Evolutionary conservation across 306 rosid species (phyloP).

Genomic region (Mimosa pudica): DNA sequence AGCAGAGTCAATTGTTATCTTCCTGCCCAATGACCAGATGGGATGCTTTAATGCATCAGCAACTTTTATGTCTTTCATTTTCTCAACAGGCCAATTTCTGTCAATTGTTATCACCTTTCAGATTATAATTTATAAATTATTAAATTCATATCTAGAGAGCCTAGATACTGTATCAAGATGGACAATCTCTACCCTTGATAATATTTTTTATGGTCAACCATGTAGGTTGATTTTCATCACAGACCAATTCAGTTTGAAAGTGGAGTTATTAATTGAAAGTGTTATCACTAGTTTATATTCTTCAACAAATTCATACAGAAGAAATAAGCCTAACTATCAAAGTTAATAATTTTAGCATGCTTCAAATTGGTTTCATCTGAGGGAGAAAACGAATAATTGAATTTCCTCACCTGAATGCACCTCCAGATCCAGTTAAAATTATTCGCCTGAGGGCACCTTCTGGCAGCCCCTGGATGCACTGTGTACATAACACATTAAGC

Average conservation of each 20-base stretch:
- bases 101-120: constrained; percentile 10
- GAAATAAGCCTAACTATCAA: neutral
- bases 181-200: neutral
- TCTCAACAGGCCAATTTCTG: constrained; percentile 97
- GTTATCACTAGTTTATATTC: neutral
- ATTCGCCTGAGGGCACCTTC: constrained; percentile 83
- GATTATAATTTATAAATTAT: neutral
- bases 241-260: neutral
- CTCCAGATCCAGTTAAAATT: constrained; percentile 96
- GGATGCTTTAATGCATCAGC: constrained; percentile 99
- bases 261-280: neutral
- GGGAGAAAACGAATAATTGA: neutral
- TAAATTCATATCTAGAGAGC: constrained; percentile 10
- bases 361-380: neutral
- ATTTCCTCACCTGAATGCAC: constrained; percentile 79
- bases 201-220: neutral
- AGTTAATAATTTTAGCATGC: neutral
- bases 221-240: neutral
- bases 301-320: neutral
- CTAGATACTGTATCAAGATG: constrained; percentile 12
- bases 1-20: constrained; percentile 97
- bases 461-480: constrained; percentile 97
- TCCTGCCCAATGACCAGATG: constrained; percentile 98
- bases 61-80: constrained; percentile 89
- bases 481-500: constrained; percentile 41